These are phyloP conservation scores for Dalbergia oliveri DNA, from an alignment of 306 rosid genomes.

Conservation along the genomic window DNA sequence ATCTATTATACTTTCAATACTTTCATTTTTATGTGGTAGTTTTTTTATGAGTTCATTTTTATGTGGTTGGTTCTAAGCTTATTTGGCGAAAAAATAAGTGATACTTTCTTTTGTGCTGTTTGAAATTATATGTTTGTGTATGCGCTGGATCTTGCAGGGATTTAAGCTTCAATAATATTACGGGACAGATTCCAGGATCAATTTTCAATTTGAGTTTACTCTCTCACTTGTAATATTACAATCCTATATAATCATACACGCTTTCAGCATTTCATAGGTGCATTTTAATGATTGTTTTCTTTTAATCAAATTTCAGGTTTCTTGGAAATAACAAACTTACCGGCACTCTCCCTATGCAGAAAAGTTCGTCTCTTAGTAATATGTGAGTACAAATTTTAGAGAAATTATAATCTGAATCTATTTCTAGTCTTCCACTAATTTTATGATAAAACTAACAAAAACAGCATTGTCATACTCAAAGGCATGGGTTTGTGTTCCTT, in stretches of 20 bases:
- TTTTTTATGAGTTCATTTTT: too few relatives aligned
- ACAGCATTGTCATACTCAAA: neutral
- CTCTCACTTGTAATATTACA: slow-evolving; percentile 62
- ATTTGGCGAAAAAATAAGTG: too few relatives aligned
- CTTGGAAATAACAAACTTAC: slow-evolving; percentile 82
- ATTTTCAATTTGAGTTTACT: slow-evolving; percentile 76
- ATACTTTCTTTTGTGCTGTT: too few relatives aligned
- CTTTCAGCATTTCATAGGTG: too few relatives aligned
- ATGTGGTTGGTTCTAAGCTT: too few relatives aligned
- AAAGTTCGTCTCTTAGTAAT: slow-evolving; percentile 57
- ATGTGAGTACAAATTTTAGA: slow-evolving; percentile 56
- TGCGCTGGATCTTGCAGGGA: slow-evolving; percentile 60
- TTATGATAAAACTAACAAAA: slow-evolving; percentile 6
- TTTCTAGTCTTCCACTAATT: neutral
- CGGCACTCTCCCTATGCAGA: slow-evolving; percentile 67
- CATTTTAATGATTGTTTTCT: too few relatives aligned
- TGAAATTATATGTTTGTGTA: too few relatives aligned
- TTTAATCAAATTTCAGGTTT: slow-evolving; percentile 50
- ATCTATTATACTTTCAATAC: neutral
- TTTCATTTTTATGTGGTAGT: neutral
- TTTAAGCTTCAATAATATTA: slow-evolving; percentile 86
- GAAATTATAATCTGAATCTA: neutral
- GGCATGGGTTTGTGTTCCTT: neutral
- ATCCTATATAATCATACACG: neutral
- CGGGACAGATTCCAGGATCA: slow-evolving; percentile 64